Evolutionary conservation across 768 basidiomycete species (phyloP).

Genomic region (Phanerochaete carnosa): DNA sequence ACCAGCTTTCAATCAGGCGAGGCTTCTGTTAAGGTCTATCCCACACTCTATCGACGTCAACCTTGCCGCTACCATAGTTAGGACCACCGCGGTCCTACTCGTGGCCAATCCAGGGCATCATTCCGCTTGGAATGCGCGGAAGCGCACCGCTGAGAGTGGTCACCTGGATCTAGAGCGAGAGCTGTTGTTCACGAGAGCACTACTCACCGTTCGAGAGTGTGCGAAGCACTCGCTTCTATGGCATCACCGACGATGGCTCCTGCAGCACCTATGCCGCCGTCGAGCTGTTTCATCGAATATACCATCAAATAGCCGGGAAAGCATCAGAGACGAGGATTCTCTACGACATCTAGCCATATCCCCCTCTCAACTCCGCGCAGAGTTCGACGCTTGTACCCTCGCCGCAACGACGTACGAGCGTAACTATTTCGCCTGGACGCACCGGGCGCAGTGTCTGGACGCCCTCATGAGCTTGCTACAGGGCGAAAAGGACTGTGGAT

Average conservation of each 20-base stretch:
- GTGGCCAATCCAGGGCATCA: slow-evolving; percentile 68
- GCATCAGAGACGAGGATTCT: slow-evolving; percentile 14
- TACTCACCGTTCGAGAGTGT: slow-evolving; percentile 50
- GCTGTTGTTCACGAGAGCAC: slow-evolving; percentile 41
- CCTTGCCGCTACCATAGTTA: slow-evolving; percentile 25
- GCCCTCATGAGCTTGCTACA: slow-evolving; percentile 14
- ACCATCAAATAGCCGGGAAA: neutral
- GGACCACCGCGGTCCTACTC: slow-evolving; percentile 48
- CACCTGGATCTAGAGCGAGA: slow-evolving; percentile 41
- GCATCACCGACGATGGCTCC: slow-evolving; percentile 69
- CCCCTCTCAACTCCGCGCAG: slow-evolving; percentile 35
- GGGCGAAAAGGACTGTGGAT: slow-evolving; percentile 17
- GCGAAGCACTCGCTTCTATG: slow-evolving; percentile 68
- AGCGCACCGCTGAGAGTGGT: slow-evolving; percentile 42
- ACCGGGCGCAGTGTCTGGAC: slow-evolving; percentile 51
- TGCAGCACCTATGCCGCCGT: slow-evolving; percentile 20
- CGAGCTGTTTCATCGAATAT: neutral
- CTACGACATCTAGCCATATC: slow-evolving; percentile 25
- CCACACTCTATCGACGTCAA: neutral
- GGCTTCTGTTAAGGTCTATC: neutral
- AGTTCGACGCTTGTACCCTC: slow-evolving; percentile 43
- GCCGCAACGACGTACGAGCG: slow-evolving; percentile 65
- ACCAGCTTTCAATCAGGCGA: slow-evolving; percentile 20
- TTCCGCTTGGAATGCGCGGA: slow-evolving; percentile 62
- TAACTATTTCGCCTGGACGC: slow-evolving; percentile 73